Conservation (phyloP, 805 yeast species). For the Kodamaea sagamina region DNA sequence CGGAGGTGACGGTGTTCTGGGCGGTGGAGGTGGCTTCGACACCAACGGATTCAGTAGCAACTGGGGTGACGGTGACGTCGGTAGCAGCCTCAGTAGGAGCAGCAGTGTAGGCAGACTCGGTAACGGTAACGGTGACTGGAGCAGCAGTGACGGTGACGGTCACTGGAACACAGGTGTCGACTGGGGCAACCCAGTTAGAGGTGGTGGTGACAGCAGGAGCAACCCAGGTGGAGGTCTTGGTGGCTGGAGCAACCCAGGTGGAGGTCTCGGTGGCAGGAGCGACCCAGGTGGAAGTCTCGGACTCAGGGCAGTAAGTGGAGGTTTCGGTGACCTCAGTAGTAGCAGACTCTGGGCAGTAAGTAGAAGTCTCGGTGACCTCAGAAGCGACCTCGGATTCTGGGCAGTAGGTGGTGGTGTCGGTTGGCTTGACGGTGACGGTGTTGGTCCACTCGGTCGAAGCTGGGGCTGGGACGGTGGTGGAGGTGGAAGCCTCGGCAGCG, state of each 20-base stretch:
- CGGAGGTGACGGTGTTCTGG: constrained; percentile 41
- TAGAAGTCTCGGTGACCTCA: too few relatives aligned
- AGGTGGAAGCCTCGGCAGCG: constrained; percentile 21
- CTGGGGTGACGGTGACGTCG: constrained; percentile 53
- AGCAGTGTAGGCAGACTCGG: too few relatives aligned
- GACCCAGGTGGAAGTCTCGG: constrained; percentile 20
- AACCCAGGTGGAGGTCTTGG: too few relatives aligned
- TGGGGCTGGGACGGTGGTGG: constrained; percentile 17
- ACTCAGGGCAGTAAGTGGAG: constrained; percentile 41
- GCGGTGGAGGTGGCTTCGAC: constrained; percentile 43
- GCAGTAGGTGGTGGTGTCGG: constrained; percentile 40
- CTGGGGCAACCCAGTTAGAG: too few relatives aligned
- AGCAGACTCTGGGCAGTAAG: too few relatives aligned
- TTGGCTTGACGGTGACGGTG: too few relatives aligned
- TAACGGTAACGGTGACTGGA: constrained; percentile 16
- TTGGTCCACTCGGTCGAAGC: constrained; percentile 30
- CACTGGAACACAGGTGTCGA: too few relatives aligned
- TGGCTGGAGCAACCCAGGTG: constrained; percentile 7
- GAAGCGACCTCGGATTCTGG: constrained; percentile 30
- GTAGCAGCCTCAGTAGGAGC: constrained; percentile 38
- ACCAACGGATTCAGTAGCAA: constrained; percentile 47
- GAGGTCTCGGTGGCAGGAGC: constrained; percentile 19
- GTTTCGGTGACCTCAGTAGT: too few relatives aligned
- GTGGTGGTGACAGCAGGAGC: constrained; percentile 14
- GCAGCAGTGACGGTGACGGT: constrained; percentile 6